Conservation (phyloP, 2,329 filamentous ascomycete genomes). For the Apiospora aurea region DNA sequence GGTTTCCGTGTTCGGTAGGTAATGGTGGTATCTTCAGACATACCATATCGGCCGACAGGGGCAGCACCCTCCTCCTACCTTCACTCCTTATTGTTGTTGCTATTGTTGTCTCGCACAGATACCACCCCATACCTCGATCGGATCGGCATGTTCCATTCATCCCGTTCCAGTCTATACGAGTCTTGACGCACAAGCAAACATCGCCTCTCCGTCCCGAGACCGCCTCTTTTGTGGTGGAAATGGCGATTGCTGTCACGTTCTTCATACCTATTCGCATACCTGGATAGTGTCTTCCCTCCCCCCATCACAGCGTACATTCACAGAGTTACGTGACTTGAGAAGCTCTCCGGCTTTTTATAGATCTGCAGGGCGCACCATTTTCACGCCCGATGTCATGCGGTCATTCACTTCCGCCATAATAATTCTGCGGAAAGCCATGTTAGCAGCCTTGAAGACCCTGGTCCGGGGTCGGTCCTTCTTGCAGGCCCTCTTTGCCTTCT, state of each 20-base stretch:
- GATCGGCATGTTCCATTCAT: slow-evolving; percentile 20
- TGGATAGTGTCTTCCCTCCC: slow-evolving; percentile 12
- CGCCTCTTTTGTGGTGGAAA: slow-evolving; percentile 12
- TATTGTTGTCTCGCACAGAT: slow-evolving; percentile 1
- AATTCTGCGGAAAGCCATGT: slow-evolving; percentile 60
- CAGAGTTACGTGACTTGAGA: background rate
- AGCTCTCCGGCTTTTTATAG: background rate
- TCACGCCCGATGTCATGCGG: slow-evolving; percentile 50
- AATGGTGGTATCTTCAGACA: slow-evolving; percentile 13
- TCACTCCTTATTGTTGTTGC: background rate
- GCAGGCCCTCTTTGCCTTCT: slow-evolving; percentile 63
- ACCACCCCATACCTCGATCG: background rate
- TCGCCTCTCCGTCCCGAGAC: background rate
- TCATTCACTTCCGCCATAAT: slow-evolving; percentile 64
- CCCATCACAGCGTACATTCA: background rate
- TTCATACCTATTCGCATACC: slow-evolving; percentile 1
- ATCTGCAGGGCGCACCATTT: background rate
- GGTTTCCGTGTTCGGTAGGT: background rate
- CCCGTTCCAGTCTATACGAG: slow-evolving; percentile 15
- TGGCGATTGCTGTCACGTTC: slow-evolving; percentile 20
- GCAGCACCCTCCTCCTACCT: background rate
- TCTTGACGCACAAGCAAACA: slow-evolving; percentile 8
- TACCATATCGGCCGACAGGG: slow-evolving; percentile 1
- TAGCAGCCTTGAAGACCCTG: slow-evolving; percentile 64
- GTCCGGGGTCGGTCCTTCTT: slow-evolving; percentile 66